Percentiles rank a stretch among this genome's conserved stretches.
Evolutionary conservation across 148 eudicot species (phyloP).

Genomic region (Cornus kousa): DNA sequence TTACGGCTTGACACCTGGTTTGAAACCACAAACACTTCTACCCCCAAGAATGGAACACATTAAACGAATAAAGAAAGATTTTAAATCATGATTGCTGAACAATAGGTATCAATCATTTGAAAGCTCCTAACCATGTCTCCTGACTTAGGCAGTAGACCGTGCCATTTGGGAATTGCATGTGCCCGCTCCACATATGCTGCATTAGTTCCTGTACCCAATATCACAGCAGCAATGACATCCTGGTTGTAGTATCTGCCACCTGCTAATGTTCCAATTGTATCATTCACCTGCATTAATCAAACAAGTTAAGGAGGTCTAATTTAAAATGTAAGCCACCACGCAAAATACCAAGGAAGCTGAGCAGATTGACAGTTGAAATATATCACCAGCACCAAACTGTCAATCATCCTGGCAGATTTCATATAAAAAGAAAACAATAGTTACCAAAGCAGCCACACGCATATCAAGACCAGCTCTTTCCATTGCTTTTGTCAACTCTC

Average conservation of each 20-base stretch:
- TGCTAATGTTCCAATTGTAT: slow-evolving; percentile 94
- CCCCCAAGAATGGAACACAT: not conserved
- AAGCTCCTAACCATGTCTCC: slow-evolving; percentile 75
- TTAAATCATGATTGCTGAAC: not conserved
- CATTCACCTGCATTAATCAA: slow-evolving; percentile 65
- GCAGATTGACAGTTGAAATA: not conserved
- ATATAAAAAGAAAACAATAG: slow-evolving; percentile 14
- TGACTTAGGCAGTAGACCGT: slow-evolving; percentile 70
- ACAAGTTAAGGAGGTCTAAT: slow-evolving; percentile 2
- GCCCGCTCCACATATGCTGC: slow-evolving; percentile 97
- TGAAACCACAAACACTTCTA: not conserved
- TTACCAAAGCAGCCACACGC: slow-evolving; percentile 95
- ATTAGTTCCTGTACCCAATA: slow-evolving; percentile 97
- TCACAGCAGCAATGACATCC: slow-evolving; percentile 87
- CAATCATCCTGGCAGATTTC: not conserved
- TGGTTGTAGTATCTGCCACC: slow-evolving; percentile 66
- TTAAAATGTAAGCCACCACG: not conserved
- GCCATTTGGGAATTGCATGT: slow-evolving; percentile 91
- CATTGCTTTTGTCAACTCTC: slow-evolving; percentile 78
- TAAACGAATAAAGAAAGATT: not conserved
- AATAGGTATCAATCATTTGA: not conserved
- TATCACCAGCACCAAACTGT: slow-evolving; percentile 5
- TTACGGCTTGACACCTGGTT: not conserved
- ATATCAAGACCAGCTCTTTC: slow-evolving; percentile 75
- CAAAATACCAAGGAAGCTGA: not conserved